Evolutionary conservation across 108 stramenopile genomes (phyloP).

Genomic region (Nitzschia sp.): DNA sequence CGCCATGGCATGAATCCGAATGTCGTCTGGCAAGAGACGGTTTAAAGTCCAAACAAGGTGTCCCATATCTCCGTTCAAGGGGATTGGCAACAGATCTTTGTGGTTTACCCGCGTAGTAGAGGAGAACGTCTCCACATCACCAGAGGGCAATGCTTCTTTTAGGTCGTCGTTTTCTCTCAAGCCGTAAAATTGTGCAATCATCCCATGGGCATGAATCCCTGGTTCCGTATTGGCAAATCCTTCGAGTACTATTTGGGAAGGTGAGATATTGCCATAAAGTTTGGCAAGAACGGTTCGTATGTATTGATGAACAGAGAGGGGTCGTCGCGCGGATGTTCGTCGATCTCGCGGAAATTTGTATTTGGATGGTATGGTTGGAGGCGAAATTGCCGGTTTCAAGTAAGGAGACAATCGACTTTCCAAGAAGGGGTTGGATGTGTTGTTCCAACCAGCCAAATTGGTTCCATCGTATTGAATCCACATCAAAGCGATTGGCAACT

Average conservation of each 20-base stretch:
- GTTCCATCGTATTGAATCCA: too few relatives aligned
- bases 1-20: conserved; percentile 56
- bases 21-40: conserved; percentile 73
- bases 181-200: conserved; percentile 76
- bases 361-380: too few relatives aligned
- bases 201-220: conserved; percentile 72
- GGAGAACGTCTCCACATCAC: too few relatives aligned
- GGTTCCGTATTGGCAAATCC: conserved; percentile 82
- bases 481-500: too few relatives aligned
- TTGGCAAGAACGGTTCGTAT: conserved; percentile 56
- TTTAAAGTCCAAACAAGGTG: conserved; percentile 71
- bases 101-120: too few relatives aligned
- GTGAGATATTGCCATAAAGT: conserved; percentile 72
- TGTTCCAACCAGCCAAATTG: too few relatives aligned
- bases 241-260: conserved; percentile 58
- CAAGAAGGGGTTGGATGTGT: too few relatives aligned
- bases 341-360: too few relatives aligned
- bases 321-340: too few relatives aligned
- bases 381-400: too few relatives aligned
- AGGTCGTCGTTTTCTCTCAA: conserved; percentile 31
- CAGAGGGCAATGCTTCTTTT: conserved; percentile 53
- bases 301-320: conserved; percentile 38
- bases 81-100: conserved; percentile 56
- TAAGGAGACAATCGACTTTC: too few relatives aligned
- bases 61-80: conserved; percentile 53